Percentiles rank a stretch among this genome's conserved stretches.
Conservation (phyloP, 2,329 filamentous ascomycete species). For the Pyrenophora seminiperda region DNA sequence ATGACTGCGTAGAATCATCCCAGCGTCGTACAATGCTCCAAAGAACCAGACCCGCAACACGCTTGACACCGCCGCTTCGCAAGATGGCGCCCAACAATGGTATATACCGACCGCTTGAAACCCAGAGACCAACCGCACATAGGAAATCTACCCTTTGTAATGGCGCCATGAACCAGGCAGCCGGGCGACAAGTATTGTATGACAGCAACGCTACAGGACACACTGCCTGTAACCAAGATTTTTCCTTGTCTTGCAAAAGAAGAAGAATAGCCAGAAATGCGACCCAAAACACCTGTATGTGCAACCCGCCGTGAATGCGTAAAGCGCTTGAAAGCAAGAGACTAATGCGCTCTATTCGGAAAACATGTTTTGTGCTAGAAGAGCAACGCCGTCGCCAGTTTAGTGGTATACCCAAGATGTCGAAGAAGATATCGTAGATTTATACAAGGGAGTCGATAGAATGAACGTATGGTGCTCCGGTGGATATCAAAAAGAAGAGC, state of each 20-base stretch:
- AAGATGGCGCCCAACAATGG: conserved; percentile 47
- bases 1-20: conserved; percentile 47
- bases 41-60: conserved; percentile 38
- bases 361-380: conserved; percentile 43
- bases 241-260: conserved; percentile 43
- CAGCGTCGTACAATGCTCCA: conserved; percentile 50
- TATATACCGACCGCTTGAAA: conserved; percentile 49
- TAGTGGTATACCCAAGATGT: conserved; percentile 50
- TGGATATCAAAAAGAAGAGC: conserved; percentile 47
- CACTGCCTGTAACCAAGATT: conserved; percentile 43
- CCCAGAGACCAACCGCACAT: conserved; percentile 44
- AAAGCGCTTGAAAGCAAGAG: conserved; percentile 47
- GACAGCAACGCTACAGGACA: conserved; percentile 44
- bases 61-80: conserved; percentile 48
- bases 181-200: conserved; percentile 40
- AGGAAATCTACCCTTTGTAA: conserved; percentile 50
- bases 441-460: conserved; percentile 51
- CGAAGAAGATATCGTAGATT: conserved; percentile 50
- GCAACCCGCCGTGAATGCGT: conserved; percentile 49
- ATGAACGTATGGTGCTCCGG: conserved; percentile 49
- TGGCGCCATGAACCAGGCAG: conserved; percentile 25
- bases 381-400: conserved; percentile 50
- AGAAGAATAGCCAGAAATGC: conserved; percentile 44
- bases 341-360: conserved; percentile 48
- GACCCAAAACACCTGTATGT: conserved; percentile 47